Evolutionary conservation across 1,139 yeast species (phyloP), one percentile per base, ranked within the genome.

Genomic region (Hansenula lynferdii): DNA sequence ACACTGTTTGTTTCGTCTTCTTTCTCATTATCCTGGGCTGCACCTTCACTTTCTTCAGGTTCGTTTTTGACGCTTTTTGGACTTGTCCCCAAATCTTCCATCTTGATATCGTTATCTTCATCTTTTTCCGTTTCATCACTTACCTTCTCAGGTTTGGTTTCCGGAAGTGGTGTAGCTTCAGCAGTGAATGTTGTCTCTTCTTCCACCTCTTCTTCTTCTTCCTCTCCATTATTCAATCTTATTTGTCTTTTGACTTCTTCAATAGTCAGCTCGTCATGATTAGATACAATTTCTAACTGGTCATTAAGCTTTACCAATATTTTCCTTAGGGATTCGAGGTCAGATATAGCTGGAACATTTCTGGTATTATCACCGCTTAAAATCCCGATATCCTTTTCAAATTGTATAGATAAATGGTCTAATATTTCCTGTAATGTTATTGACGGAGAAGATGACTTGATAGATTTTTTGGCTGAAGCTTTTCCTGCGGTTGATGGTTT

Each of bases 331-430:
- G 70, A 68, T 24, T 65, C 61, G 29, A 81, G 61, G 4, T 69
- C 63, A 31, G 67, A 62, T 23, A 71, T 55, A 32, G 59, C 64
- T 4, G 86, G 84, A 1, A 72, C 57, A 20, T 62, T 62, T 25
- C 73, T 62, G 1, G 75, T 65, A 1, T 72, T 62, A 21, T 76
- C 80, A 0, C 90, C 89, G 45, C 72, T 80, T 25, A 82, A 60
- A 37, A 75, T 57, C 1, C 89, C 87, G 14, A 72, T 65, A 27
- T 77, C 74, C 8, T 74, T 64, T 50, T 80, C 85, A 51, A 77
- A 81, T 2, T 73, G 64, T 42, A 81, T 60, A 38, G 70, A 67
- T 31, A 80, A 60, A 48, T 75, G 77, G 37, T 64, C 63, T 36
- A 81, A 63, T 18, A 82, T 72, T 43, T 73, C 74, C 35, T 71